Conservation (phyloP, 1,284 basidiomycete species). For the Exobasidium cylindrosporum region DNA sequence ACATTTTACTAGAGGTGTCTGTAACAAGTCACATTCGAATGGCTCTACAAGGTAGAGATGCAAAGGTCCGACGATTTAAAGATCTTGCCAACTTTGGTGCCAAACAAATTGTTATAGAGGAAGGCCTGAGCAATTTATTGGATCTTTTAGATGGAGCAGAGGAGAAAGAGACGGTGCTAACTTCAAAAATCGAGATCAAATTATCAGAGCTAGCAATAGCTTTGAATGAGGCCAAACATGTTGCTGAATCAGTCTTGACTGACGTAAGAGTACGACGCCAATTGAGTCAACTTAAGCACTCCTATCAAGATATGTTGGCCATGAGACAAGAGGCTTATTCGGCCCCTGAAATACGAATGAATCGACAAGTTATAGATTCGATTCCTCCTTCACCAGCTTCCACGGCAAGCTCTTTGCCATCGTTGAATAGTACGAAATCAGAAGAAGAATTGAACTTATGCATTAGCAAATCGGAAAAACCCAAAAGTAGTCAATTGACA, state of each 20-base stretch:
- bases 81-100: conserved; percentile 4
- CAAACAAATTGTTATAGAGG: not conserved
- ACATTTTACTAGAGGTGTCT: not conserved
- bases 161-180: not conserved
- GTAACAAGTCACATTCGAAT: not conserved
- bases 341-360: not conserved
- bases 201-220: not conserved
- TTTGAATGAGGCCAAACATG: not conserved
- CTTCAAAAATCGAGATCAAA: not conserved
- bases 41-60: not conserved
- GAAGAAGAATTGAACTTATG: not conserved
- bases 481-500: too few relatives aligned
- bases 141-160: not conserved
- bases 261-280: conserved; percentile 1
- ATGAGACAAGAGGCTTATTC: not conserved
- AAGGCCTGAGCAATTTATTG: not conserved
- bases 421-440: not conserved
- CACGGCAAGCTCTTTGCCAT: not conserved
- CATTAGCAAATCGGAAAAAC: not conserved
- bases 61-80: conserved; percentile 3
- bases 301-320: not conserved
- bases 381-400: not conserved
- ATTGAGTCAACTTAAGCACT: not conserved
- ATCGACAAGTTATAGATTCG: not conserved
- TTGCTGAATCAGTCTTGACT: not conserved